Evolutionary conservation across 148 eudicot species (phyloP), one percentile per base, ranked within the genome.

Genomic region (Heliamphora exappendiculata): DNA sequence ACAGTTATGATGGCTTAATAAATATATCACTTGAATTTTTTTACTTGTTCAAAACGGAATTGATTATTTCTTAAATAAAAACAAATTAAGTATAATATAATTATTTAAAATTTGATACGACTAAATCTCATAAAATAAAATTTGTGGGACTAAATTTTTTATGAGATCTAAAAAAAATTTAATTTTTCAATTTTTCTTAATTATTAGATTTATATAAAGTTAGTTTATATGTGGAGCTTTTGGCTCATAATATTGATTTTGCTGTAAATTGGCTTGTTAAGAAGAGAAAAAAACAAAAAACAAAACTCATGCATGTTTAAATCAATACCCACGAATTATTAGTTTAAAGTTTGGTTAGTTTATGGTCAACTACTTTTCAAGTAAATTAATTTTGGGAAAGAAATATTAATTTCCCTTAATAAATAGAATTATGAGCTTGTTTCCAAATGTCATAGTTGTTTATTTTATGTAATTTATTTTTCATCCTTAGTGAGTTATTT

Each of bases 281-380:
- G 13, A 49, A 11, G 31, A 6, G 44, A 29, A 44, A 13, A 8
- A 5, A 31, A n/a, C n/a, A n/a, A n/a, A n/a, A n/a, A n/a, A n/a
- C n/a, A n/a, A n/a, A n/a, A n/a, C n/a, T 28, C 31, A 50, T 51
- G 74, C 74, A 71, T 17, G 60, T 51, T 71, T 29, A 37, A 49
- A 31, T 20, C 42, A 19, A 71, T 50, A 37, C 37, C 47, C 70
- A 37, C 47, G n/a, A n/a, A 47, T 19, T 20, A 7, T 66, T 66
- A 66, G 17, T 66, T 28, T 31, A 29, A 31, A 49, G n/a, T 22
- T 71, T 71, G 41, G 20, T 50, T 50, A 49, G 39, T 71, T 31
- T 51, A 19, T 0, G 24, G 74, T 20, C 62, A 51, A 71, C 49
- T 29, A 41, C 50, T 22, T 22, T 47, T 67, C 3, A 67, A 67